A percentile compares a stretch with the other conserved stretches of the same genome.
Conservation (phyloP, 129 eudicot species). For the Escallonia herrerae region DNA sequence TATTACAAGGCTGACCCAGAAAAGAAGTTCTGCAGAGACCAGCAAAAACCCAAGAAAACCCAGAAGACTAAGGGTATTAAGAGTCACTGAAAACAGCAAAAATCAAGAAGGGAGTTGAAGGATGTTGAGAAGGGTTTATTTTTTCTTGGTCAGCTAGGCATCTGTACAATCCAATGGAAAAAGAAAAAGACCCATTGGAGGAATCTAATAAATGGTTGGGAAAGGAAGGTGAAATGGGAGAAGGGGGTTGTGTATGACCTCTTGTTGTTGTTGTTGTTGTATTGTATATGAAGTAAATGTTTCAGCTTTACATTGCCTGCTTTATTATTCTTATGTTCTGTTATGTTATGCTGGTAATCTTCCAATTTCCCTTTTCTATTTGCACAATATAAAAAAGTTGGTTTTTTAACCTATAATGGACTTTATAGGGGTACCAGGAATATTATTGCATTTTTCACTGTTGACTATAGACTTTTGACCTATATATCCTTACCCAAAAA, state of each 20-base stretch:
- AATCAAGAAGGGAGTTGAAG: slow-evolving; percentile 11
- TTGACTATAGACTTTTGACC: slow-evolving; percentile 12
- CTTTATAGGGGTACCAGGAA: not conserved
- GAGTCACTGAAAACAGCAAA: slow-evolving; percentile 24
- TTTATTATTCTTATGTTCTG: slow-evolving; percentile 17
- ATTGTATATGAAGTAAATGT: slow-evolving; percentile 70
- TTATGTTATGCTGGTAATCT: slow-evolving; percentile 15
- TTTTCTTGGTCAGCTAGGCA: slow-evolving; percentile 34
- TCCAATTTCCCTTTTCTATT: not conserved
- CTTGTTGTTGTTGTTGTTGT: slow-evolving; percentile 49
- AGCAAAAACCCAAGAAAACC: slow-evolving; percentile 31
- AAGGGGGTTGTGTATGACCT: slow-evolving; percentile 56
- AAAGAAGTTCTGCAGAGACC: slow-evolving; percentile 21
- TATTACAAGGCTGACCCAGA: slow-evolving; percentile 15
- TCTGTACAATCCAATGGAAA: slow-evolving; percentile 38
- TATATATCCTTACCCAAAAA: no score
- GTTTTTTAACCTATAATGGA: not conserved
- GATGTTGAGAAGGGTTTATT: slow-evolving; percentile 27
- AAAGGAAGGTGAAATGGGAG: slow-evolving; percentile 64
- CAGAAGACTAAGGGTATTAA: slow-evolving; percentile 30
- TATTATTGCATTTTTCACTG: not conserved
- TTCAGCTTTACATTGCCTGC: slow-evolving; percentile 46
- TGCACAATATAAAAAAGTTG: not conserved
- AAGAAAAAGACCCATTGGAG: slow-evolving; percentile 44
- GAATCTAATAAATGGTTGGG: slow-evolving; percentile 84